A percentile compares a stretch with the other conserved stretches of the same genome.
These are phyloP conservation scores for Euryodendron excelsum DNA, from an alignment of 148 eudicot genomes.

Conservation along the genomic window DNA sequence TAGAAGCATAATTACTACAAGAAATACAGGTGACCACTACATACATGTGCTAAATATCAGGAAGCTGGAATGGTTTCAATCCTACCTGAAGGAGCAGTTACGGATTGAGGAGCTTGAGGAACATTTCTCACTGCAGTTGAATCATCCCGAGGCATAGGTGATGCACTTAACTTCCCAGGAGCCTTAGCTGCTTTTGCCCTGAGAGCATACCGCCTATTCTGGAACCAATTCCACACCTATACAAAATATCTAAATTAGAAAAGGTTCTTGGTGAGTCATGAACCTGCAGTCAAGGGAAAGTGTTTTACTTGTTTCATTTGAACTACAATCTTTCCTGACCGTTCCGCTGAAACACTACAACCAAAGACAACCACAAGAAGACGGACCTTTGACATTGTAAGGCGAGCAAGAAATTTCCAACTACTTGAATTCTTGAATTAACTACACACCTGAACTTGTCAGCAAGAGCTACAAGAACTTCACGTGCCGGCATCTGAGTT, in stretches of 20 bases:
- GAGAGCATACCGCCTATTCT: slow-evolving; percentile 85
- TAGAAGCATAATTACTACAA: neutral
- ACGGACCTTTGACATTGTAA: neutral
- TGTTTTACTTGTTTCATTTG: slow-evolving; percentile 75
- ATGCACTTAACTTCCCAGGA: slow-evolving; percentile 40
- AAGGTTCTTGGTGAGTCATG: neutral
- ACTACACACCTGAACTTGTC: slow-evolving; percentile 69
- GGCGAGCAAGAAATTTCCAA: neutral
- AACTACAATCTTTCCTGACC: slow-evolving; percentile 64
- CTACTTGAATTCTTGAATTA: neutral
- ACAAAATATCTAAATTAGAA: slow-evolving; percentile 9
- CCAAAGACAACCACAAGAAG: neutral
- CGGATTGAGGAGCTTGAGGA: slow-evolving; percentile 46
- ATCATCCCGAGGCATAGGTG: slow-evolving; percentile 48
- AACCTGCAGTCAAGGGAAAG: neutral
- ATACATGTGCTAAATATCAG: neutral
- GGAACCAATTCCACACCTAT: slow-evolving; percentile 99
- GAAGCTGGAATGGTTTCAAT: neutral
- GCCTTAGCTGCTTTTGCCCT: slow-evolving; percentile 66
- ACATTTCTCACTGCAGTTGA: slow-evolving; percentile 46
- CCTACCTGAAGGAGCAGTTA: slow-evolving; percentile 20
- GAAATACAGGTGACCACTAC: neutral
- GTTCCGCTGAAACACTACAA: slow-evolving; percentile 58
- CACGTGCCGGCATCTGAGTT: slow-evolving; percentile 61
- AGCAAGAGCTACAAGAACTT: slow-evolving; percentile 73